phyloP scores from a whole-genome alignment of 2,329 filamentous ascomycete species.

The Fusarium clavum region DNA sequence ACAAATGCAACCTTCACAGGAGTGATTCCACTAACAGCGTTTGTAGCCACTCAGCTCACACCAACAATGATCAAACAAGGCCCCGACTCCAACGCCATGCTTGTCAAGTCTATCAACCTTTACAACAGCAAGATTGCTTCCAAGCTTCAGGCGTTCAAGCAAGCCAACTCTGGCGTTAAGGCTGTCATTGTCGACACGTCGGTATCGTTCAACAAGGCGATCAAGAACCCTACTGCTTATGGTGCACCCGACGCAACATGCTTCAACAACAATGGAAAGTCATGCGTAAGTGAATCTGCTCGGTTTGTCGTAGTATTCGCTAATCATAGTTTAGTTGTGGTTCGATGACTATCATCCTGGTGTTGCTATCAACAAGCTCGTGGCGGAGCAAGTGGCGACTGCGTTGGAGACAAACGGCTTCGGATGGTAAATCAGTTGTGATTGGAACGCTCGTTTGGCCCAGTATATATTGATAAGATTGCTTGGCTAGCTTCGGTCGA shows the following conservation, averaged over 20 bases:
- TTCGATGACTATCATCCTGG: slow-evolving; percentile 59
- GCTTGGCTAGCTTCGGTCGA: neutral
- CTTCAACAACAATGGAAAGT: slow-evolving; percentile 55
- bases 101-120: slow-evolving; percentile 51
- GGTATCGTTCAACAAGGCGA: slow-evolving; percentile 55
- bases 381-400: slow-evolving; percentile 53
- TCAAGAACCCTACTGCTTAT: slow-evolving; percentile 56
- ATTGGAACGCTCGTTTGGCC: neutral
- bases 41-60: slow-evolving; percentile 55
- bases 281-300: slow-evolving; percentile 47
- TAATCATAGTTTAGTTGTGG: slow-evolving; percentile 51
- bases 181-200: slow-evolving; percentile 56
- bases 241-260: slow-evolving; percentile 58
- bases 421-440: slow-evolving; percentile 7
- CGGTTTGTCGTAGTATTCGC: accelerated
- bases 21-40: neutral
- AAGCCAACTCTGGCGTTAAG: slow-evolving; percentile 49
- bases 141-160: slow-evolving; percentile 49
- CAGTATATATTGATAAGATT: neutral
- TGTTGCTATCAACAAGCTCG: slow-evolving; percentile 54
- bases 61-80: slow-evolving; percentile 49
- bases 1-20: no score
- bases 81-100: slow-evolving; percentile 42
- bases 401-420: neutral
- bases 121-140: slow-evolving; percentile 53